A percentile compares a stretch with the other conserved stretches of the same genome.
These are phyloP conservation scores for Candida sithepensis DNA, from an alignment of 805 yeast genomes.

Conservation along the genomic window DNA sequence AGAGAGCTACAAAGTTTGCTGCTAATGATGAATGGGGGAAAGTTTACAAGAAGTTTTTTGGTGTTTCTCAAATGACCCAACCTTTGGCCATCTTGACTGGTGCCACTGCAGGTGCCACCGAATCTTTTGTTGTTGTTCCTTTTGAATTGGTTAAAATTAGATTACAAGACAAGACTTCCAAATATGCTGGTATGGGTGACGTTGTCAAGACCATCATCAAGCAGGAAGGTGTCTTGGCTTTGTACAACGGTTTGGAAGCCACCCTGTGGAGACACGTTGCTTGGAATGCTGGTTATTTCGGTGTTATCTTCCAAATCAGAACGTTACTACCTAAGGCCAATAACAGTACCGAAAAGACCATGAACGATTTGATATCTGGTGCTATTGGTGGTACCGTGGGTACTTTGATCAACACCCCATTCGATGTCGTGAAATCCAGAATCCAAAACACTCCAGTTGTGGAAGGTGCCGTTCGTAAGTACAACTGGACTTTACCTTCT, in stretches of 20 bases:
- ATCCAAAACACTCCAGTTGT: slow-evolving; percentile 70
- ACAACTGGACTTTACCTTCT: slow-evolving; percentile 89
- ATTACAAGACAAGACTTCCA: slow-evolving; percentile 83
- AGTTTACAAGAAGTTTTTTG: slow-evolving; percentile 69
- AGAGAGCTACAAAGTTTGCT: slow-evolving; percentile 97
- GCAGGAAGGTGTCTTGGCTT: slow-evolving; percentile 72
- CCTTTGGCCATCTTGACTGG: slow-evolving; percentile 87
- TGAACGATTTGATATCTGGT: slow-evolving; percentile 89
- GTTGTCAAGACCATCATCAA: slow-evolving; percentile 70
- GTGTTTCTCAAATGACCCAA: slow-evolving; percentile 68
- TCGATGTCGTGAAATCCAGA: slow-evolving; percentile 96
- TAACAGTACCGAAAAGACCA: slow-evolving; percentile 66
- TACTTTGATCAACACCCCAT: slow-evolving; percentile 92
- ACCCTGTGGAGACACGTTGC: slow-evolving; percentile 94
- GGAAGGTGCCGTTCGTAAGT: slow-evolving; percentile 78
- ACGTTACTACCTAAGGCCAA: slow-evolving; percentile 73
- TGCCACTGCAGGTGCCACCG: slow-evolving; percentile 98
- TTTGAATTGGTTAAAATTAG: slow-evolving; percentile 94
- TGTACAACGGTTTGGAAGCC: slow-evolving; percentile 94
- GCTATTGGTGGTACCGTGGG: slow-evolving; percentile 96
- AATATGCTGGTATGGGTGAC: slow-evolving; percentile 79
- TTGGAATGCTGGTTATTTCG: slow-evolving; percentile 99
- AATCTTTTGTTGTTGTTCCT: slow-evolving; percentile 95
- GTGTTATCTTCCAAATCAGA: slow-evolving; percentile 87
- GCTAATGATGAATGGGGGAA: slow-evolving; percentile 97